phyloP scores from a whole-genome alignment of 345 rosid genomes.

The Pugionium dolabratum region DNA sequence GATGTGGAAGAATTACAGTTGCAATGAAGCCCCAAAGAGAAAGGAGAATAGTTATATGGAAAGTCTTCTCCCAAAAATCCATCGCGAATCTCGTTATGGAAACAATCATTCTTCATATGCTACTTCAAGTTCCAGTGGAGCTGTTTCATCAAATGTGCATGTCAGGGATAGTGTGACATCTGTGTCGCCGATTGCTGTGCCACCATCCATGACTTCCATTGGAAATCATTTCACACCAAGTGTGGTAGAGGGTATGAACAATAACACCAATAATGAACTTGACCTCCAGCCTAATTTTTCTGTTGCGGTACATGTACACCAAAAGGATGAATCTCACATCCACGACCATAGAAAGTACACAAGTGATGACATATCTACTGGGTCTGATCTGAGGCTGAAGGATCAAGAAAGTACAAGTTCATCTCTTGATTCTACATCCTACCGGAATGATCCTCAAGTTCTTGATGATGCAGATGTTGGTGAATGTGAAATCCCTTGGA shows the following conservation, averaged over 20 bases:
- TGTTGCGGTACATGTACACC: constrained; percentile 38
- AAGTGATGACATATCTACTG: constrained; percentile 56
- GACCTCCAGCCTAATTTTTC: constrained; percentile 43
- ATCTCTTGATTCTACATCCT: constrained; percentile 53
- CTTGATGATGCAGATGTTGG: constrained; percentile 92
- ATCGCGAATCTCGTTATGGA: constrained; percentile 65
- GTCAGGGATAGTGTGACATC: constrained; percentile 47
- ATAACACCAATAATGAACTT: constrained; percentile 41
- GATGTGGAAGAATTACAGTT: constrained; percentile 82
- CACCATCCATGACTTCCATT: constrained; percentile 46
- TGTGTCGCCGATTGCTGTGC: constrained; percentile 44
- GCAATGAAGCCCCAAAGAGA: constrained; percentile 79
- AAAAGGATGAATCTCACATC: constrained; percentile 49
- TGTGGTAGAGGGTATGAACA: constrained; percentile 43
- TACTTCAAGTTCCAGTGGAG: constrained; percentile 49
- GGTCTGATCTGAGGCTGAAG: constrained; percentile 52
- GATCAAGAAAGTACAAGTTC: constrained; percentile 71
- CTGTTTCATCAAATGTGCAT: constrained; percentile 44
- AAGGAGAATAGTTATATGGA: constrained; percentile 73
- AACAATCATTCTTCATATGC: constrained; percentile 52
- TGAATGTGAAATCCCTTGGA: constrained; percentile 98
- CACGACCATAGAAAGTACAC: constrained; percentile 53
- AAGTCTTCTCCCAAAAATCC: constrained; percentile 65
- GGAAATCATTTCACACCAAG: constrained; percentile 45
- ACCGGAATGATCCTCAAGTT: constrained; percentile 60